Conservation (phyloP, 495 filamentous ascomycete genomes). For the Thozetella sp. region DNA sequence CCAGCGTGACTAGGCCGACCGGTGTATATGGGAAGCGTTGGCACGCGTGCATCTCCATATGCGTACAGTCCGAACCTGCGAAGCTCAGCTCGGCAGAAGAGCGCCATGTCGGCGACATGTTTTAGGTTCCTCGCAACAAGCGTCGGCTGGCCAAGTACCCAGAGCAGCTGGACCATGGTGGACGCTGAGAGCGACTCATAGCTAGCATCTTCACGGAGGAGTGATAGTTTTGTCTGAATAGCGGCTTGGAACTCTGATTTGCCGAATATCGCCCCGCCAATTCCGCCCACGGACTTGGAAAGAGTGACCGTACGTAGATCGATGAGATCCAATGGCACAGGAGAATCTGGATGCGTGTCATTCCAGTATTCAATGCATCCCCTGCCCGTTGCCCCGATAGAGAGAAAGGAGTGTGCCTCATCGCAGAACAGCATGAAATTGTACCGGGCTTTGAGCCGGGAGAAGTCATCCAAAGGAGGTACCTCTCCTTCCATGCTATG, state of each 20-base stretch:
- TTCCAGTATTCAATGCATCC: slow-evolving; percentile 5
- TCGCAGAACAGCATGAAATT: slow-evolving; percentile 1
- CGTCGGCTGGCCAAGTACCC: background rate
- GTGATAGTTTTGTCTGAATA: background rate
- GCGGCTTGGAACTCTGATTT: background rate
- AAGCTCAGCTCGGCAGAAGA: background rate
- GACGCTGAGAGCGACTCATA: background rate
- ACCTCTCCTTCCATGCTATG: background rate
- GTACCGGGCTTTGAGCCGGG: background rate
- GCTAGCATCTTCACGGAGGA: background rate
- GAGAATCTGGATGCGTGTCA: background rate
- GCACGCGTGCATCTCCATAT: background rate
- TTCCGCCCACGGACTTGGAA: background rate
- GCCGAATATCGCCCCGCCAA: background rate
- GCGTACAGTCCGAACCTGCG: background rate
- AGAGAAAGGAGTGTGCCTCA: slow-evolving; percentile 3
- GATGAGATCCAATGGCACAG: background rate
- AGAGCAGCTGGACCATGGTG: background rate
- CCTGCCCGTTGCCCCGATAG: background rate
- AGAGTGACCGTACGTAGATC: background rate
- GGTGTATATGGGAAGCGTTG: background rate
- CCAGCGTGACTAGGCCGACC: background rate
- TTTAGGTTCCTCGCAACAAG: background rate
- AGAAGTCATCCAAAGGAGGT: background rate
- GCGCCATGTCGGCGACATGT: background rate